Evolutionary conservation across 2,329 filamentous ascomycete genomes (phyloP).

Genomic region (Annulohypoxylon truncatum): DNA sequence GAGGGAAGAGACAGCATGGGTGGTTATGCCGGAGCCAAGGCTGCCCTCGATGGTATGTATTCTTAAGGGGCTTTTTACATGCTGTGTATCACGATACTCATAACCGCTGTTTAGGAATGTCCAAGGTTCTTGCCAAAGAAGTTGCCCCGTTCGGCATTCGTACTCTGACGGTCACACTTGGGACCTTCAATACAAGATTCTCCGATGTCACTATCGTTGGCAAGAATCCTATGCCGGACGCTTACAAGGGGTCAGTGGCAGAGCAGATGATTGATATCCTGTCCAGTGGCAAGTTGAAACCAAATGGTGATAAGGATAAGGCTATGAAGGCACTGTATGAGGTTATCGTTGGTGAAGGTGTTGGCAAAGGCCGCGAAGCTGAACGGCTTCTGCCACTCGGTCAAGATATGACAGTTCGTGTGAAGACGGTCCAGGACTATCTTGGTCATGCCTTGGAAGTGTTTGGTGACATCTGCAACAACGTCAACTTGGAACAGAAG

Average conservation of each 20-base stretch:
- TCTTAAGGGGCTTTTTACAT: not conserved
- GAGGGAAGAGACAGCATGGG: conserved; percentile 51
- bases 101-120: conserved; percentile 49
- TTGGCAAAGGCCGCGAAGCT: conserved; percentile 52
- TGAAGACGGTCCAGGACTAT: conserved; percentile 49
- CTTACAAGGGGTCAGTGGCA: conserved; percentile 55
- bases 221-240: conserved; percentile 51
- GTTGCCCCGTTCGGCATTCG: conserved; percentile 59
- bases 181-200: conserved; percentile 61
- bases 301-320: conserved; percentile 59
- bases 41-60: conserved; percentile 53
- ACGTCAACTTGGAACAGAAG: conserved; percentile 44
- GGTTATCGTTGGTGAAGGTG: conserved; percentile 55
- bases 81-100: not conserved
- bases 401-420: conserved; percentile 53
- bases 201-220: conserved; percentile 44
- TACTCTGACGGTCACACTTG: conserved; percentile 56
- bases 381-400: conserved; percentile 57
- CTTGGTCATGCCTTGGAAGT: conserved; percentile 51
- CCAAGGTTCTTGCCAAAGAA: conserved; percentile 58
- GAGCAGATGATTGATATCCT: conserved; percentile 50
- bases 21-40: conserved; percentile 50
- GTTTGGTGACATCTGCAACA: conserved; percentile 49
- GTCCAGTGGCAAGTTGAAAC: conserved; percentile 45
- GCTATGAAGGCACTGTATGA: conserved; percentile 59